phyloP scores from a whole-genome alignment of 2,329 filamentous ascomycete genomes.

The Aspergillus vadensis region DNA sequence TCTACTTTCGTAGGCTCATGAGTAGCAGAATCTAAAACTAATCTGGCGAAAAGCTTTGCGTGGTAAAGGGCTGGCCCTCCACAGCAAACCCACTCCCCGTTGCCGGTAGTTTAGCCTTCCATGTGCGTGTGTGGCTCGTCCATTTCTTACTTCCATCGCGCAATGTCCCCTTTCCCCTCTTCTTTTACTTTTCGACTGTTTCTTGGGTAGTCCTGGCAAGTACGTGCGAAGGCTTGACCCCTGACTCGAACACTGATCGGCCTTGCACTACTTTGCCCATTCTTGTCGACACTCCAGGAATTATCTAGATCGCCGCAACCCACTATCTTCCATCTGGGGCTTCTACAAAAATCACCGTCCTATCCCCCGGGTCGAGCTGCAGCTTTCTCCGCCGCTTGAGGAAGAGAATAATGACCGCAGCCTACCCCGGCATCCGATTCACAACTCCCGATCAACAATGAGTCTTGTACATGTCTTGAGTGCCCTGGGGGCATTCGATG shows the following conservation, averaged over 20 bases:
- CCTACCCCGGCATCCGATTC: neutral
- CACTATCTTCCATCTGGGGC: neutral
- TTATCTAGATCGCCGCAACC: neutral
- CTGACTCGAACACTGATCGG: neutral
- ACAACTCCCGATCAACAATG: slow-evolving; percentile 15
- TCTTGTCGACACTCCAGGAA: neutral
- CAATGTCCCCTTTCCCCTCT: slow-evolving; percentile 10
- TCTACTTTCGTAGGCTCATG: neutral
- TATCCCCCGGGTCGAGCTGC: neutral
- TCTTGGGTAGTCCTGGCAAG: neutral
- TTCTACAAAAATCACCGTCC: neutral
- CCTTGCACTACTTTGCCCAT: neutral
- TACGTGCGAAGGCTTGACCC: slow-evolving; percentile 1
- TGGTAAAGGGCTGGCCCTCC: slow-evolving; percentile 1
- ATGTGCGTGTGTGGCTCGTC: slow-evolving; percentile 9
- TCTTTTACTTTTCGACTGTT: slow-evolving; percentile 1
- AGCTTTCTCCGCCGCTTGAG: neutral
- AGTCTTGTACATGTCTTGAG: slow-evolving; percentile 18
- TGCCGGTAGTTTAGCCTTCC: neutral
- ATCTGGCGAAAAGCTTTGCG: neutral
- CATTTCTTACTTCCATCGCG: neutral
- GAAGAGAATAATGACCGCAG: slow-evolving; percentile 20
- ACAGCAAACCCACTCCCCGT: slow-evolving; percentile 5
- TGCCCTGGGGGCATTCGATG: slow-evolving; percentile 20
- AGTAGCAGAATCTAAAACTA: neutral